phyloP scores from a whole-genome alignment of 2,329 filamentous ascomycete species.

The Hypoxylon sp. region DNA sequence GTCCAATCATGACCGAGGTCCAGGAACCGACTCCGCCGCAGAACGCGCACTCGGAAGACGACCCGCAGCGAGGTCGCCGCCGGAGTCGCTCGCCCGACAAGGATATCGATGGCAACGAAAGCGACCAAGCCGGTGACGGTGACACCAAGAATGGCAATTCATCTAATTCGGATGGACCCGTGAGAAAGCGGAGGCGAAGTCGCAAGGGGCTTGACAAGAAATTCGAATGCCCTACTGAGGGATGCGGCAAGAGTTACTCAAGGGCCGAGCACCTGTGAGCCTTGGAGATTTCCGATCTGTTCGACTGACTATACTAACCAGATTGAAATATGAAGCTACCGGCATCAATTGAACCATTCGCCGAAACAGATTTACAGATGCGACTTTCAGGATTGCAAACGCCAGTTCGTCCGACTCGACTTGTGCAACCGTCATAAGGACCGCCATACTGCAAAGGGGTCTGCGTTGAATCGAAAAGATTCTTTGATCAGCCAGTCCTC shows the following conservation, averaged over 20 bases:
- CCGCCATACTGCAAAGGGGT: conserved; percentile 84
- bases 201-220: conserved; percentile 85
- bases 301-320: conserved; percentile 30
- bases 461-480: conserved; percentile 82
- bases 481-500: conserved; percentile 70
- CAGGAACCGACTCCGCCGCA: conserved; percentile 61
- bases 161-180: conserved; percentile 68
- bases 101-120: conserved; percentile 59
- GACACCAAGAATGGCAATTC: conserved; percentile 63
- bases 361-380: conserved; percentile 96
- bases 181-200: conserved; percentile 76
- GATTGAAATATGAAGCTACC: conserved; percentile 67
- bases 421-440: conserved; percentile 89
- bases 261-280: conserved; percentile 91
- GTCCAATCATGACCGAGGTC: conserved; percentile 60
- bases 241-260: conserved; percentile 96
- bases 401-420: conserved; percentile 93
- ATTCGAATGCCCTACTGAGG: conserved; percentile 86
- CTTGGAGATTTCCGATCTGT: conserved; percentile 3
- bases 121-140: conserved; percentile 58
- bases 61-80: conserved; percentile 59
- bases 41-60: conserved; percentile 59
- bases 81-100: conserved; percentile 62
- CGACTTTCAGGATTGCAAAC: conserved; percentile 90
- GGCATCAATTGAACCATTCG: conserved; percentile 95